Base-by-base conservation (phyloP, 2,329 filamentous ascomycete species). In the Bipolaris sorokiniana region DNA sequence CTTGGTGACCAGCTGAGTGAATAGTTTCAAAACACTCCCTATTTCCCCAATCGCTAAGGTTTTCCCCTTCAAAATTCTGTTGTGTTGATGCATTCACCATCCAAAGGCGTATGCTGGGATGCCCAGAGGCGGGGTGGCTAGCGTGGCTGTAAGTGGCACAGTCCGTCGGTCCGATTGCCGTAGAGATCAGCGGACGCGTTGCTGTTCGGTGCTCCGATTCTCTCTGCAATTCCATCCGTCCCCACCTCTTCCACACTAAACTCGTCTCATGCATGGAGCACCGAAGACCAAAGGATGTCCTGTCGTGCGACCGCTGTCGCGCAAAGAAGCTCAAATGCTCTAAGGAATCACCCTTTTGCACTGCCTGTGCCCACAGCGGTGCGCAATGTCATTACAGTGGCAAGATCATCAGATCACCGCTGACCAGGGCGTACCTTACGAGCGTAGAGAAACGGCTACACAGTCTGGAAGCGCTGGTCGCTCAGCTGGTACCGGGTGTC, bases 301-400 rank as follows among this genome's bases (percentile, higher is more conserved):
- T 62, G 33, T 62, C 60, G 42, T 69, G 67, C 59, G 65, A 68
- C 48, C 61, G 67, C 28, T 69, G 67, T 47, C 64, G 67, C 44
- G 56, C 65, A 48, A 69, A 69, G 37, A 69, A 69, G 45, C 40
- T 69, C 34, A 69, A 69, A 60, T 69, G 67, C n/a, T 69, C 67
- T 22, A 69, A 69, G 44, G 64, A 69, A 31, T 55, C 59, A 37
- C 67, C 67, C 31, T 51, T 58, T 33, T 69, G 67, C 47, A 60
- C 48, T 34, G 58, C 59, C n/a, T 69, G 67, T 53, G 62, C 58
- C 18, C 49, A 63, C 16, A 69, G 61, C 18, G 56, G 61, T 4
- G 54, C 62, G 6, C 50, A 60, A 40, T 69, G 65, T 10, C 67
- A 69, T 34, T 69, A 69, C 40, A 68, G 64, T 36, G 67, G 67